These are phyloP conservation scores for Spiromastix sp. DNA, from an alignment of 2,329 filamentous ascomycete species.

Conservation along the genomic window DNA sequence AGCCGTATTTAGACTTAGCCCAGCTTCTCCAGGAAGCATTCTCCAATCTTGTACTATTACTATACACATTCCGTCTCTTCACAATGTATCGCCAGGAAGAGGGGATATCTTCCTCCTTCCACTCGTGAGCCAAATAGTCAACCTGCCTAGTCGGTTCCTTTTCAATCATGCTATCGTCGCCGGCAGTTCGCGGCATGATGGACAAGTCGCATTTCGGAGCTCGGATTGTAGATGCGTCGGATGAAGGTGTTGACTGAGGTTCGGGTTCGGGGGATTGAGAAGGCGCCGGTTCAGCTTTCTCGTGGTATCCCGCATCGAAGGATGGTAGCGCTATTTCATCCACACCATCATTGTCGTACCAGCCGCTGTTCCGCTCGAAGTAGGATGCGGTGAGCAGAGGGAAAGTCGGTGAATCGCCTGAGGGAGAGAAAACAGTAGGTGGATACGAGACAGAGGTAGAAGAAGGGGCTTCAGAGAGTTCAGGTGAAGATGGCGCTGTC, in stretches of 20 bases:
- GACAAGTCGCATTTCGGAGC: neutral
- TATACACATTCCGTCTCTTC: slow-evolving; percentile 65
- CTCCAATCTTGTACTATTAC: slow-evolving; percentile 72
- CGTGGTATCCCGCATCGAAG: slow-evolving; percentile 25
- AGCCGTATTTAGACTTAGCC: slow-evolving; percentile 81
- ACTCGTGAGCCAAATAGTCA: slow-evolving; percentile 90
- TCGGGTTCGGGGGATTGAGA: too few relatives aligned
- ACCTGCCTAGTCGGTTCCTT: slow-evolving; percentile 74
- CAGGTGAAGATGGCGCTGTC: slow-evolving; percentile 25
- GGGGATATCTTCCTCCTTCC: slow-evolving; percentile 95
- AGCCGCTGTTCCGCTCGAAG: slow-evolving; percentile 25
- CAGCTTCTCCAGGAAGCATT: slow-evolving; percentile 97
- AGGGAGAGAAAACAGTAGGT: too few relatives aligned
- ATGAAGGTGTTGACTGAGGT: too few relatives aligned
- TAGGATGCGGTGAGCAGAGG: slow-evolving; percentile 25
- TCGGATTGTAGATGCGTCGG: slow-evolving; percentile 1
- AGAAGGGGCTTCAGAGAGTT: too few relatives aligned
- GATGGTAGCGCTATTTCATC: slow-evolving; percentile 35
- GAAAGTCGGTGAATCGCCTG: too few relatives aligned
- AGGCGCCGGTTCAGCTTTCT: slow-evolving; percentile 10
- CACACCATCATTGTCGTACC: too few relatives aligned
- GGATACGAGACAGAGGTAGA: too few relatives aligned
- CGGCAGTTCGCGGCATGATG: slow-evolving; percentile 1
- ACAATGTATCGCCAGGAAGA: slow-evolving; percentile 92
- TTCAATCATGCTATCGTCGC: slow-evolving; percentile 69